Conservation (phyloP, 2,329 filamentous ascomycete genomes). For the Colletotrichum liaoningense region DNA sequence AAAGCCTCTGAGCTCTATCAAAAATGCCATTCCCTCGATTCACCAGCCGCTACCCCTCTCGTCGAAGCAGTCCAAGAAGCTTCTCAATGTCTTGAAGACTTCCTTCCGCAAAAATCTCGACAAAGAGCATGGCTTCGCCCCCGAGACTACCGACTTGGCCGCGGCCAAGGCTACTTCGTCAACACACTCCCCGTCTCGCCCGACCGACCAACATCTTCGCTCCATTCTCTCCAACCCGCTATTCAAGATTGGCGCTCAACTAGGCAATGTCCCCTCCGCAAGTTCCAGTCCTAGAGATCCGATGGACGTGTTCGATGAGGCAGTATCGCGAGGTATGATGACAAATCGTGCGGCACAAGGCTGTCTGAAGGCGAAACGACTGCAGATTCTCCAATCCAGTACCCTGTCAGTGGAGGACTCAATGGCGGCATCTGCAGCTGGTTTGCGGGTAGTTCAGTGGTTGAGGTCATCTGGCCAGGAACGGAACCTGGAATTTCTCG, state of each 20-base stretch:
- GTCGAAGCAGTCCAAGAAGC: slow-evolving; percentile 62
- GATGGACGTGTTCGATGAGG: slow-evolving; percentile 67
- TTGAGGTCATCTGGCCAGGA: slow-evolving; percentile 63
- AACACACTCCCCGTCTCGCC: slow-evolving; percentile 40
- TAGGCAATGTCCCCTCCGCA: slow-evolving; percentile 12
- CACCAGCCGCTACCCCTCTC: slow-evolving; percentile 66
- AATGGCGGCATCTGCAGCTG: slow-evolving; percentile 57
- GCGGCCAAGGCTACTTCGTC: slow-evolving; percentile 23
- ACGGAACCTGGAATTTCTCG: slow-evolving; percentile 57
- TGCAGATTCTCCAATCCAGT: slow-evolving; percentile 51
- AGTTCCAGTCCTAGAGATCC: slow-evolving; percentile 52
- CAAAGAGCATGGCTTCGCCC: slow-evolving; percentile 62
- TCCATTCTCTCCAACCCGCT: slow-evolving; percentile 69
- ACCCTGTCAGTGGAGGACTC: slow-evolving; percentile 45
- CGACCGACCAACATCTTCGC: slow-evolving; percentile 63
- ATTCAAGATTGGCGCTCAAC: slow-evolving; percentile 54
- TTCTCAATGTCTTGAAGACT: slow-evolving; percentile 66
- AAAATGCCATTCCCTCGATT: slow-evolving; percentile 55
- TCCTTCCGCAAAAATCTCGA: slow-evolving; percentile 71
- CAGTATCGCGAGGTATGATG: slow-evolving; percentile 68
- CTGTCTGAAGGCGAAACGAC: slow-evolving; percentile 61
- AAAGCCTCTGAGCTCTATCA: slow-evolving; percentile 50
- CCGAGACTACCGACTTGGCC: slow-evolving; percentile 41
- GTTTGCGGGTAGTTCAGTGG: slow-evolving; percentile 63
- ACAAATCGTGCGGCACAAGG: slow-evolving; percentile 63